Conservation (phyloP, 192 early-diverging fungal genomes). For the Cetraspora pellucida region DNA sequence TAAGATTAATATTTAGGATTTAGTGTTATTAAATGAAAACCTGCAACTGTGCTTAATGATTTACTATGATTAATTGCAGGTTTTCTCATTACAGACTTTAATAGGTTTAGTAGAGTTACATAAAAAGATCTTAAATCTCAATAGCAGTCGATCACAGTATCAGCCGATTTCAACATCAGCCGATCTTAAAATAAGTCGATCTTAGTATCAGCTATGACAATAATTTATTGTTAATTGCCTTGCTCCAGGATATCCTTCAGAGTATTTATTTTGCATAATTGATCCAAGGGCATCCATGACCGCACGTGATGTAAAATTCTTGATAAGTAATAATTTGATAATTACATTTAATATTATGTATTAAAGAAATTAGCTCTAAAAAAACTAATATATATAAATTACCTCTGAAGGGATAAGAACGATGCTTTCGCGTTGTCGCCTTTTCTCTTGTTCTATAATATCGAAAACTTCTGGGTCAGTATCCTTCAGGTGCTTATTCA, state of each 20-base stretch:
- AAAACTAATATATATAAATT: neutral
- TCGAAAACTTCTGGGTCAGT: constrained; percentile 89
- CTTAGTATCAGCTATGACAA: too few relatives aligned
- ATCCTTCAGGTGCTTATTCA: constrained; percentile 76
- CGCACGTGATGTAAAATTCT: constrained; percentile 97
- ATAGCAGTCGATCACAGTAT: too few relatives aligned
- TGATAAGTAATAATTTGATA: constrained; percentile 7
- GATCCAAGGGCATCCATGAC: constrained; percentile 97
- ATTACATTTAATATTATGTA: constrained; percentile 3
- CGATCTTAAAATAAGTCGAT: too few relatives aligned
- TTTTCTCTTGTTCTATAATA: constrained; percentile 96
- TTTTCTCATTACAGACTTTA: too few relatives aligned
- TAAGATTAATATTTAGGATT: too few relatives aligned
- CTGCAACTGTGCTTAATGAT: too few relatives aligned
- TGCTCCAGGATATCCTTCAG: constrained; percentile 94
- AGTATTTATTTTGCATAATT: constrained; percentile 99
- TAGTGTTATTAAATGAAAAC: too few relatives aligned
- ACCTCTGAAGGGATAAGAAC: constrained; percentile 97
- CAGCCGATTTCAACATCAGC: too few relatives aligned
- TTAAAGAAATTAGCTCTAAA: neutral
- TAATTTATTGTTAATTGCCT: constrained; percentile 46
- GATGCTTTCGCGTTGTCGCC: constrained; percentile 88
- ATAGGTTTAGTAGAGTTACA: too few relatives aligned
- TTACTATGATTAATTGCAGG: too few relatives aligned
- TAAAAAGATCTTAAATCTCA: too few relatives aligned